A percentile compares a stretch with the other conserved stretches of the same genome.
Conservation (phyloP, 2,329 filamentous ascomycete species). For the Pseudocercospora eumusae region DNA sequence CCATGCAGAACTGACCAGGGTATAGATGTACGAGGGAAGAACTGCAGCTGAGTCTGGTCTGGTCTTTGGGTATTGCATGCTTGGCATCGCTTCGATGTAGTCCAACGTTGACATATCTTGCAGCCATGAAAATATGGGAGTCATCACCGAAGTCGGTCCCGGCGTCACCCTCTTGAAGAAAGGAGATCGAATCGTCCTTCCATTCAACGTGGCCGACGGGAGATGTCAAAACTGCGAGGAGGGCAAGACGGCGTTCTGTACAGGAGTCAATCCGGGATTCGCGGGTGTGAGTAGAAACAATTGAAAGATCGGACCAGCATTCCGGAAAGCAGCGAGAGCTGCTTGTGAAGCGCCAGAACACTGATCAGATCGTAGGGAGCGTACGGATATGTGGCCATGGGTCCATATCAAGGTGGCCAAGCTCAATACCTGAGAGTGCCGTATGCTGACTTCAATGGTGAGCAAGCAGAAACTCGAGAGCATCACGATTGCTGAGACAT, state of each 20-base stretch:
- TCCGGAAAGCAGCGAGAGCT: background rate
- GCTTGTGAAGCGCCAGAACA: background rate
- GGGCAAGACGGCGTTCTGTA: constrained; percentile 65
- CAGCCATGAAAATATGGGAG: constrained; percentile 48
- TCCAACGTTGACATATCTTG: background rate
- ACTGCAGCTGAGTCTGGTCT: constrained; percentile 64
- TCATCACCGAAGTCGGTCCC: constrained; percentile 53
- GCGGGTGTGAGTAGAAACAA: constrained; percentile 48
- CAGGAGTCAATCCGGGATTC: constrained; percentile 62
- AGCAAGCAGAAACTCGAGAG: no score
- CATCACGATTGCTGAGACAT: no score
- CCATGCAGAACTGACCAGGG: constrained; percentile 32
- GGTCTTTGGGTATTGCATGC: constrained; percentile 52
- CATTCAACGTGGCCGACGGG: constrained; percentile 66
- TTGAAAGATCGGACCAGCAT: background rate
- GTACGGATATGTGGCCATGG: constrained; percentile 34
- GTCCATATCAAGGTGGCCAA: constrained; percentile 58
- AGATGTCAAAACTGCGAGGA: constrained; percentile 66
- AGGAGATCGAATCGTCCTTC: constrained; percentile 65
- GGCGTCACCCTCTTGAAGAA: constrained; percentile 64
- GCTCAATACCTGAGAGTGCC: constrained; percentile 67
- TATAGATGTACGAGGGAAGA: constrained; percentile 64
- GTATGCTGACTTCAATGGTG: no score
- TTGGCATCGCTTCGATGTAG: background rate
- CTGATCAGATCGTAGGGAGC: constrained; percentile 1